phyloP scores from a whole-genome alignment of 148 eudicot genomes.

The Spergularia bocconei region DNA sequence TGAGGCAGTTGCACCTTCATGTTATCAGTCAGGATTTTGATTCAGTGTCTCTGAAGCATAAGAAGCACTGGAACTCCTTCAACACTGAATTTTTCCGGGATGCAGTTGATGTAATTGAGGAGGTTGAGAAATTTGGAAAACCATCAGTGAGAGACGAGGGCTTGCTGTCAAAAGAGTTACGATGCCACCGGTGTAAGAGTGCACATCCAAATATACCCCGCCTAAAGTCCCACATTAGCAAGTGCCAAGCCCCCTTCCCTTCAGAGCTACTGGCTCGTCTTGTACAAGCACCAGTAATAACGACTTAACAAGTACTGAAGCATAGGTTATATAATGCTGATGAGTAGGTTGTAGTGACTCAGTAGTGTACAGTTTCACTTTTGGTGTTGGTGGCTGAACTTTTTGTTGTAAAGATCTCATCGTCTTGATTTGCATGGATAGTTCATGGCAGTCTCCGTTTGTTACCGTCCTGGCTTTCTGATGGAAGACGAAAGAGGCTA shows the following conservation, averaged over 20 bases:
- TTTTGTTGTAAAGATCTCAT: not conserved
- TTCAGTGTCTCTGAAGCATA: constrained; percentile 73
- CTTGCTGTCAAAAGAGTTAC: constrained; percentile 57
- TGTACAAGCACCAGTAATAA: constrained; percentile 34
- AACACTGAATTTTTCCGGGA: constrained; percentile 82
- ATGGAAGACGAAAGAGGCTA: too few relatives aligned
- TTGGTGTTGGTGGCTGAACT: not conserved
- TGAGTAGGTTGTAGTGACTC: not conserved
- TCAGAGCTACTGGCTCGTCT: constrained; percentile 48
- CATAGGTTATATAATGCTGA: not conserved
- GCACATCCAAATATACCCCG: constrained; percentile 94
- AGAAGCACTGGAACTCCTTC: constrained; percentile 99
- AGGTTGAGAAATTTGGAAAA: constrained; percentile 47
- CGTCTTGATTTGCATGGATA: not conserved
- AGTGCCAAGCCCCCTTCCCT: constrained; percentile 63
- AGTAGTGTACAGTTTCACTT: not conserved
- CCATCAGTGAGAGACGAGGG: constrained; percentile 46
- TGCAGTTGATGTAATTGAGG: constrained; percentile 77
- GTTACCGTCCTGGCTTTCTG: too few relatives aligned
- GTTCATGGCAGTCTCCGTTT: not conserved
- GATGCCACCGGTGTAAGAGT: constrained; percentile 89
- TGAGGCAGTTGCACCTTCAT: constrained; percentile 91
- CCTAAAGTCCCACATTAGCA: constrained; percentile 60
- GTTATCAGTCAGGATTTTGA: constrained; percentile 93
- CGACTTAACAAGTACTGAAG: constrained; percentile 8